Evolutionary conservation across 768 basidiomycete species (phyloP), one percentile per base, ranked within the genome.

Genomic region (Mycena albidolilacea): DNA sequence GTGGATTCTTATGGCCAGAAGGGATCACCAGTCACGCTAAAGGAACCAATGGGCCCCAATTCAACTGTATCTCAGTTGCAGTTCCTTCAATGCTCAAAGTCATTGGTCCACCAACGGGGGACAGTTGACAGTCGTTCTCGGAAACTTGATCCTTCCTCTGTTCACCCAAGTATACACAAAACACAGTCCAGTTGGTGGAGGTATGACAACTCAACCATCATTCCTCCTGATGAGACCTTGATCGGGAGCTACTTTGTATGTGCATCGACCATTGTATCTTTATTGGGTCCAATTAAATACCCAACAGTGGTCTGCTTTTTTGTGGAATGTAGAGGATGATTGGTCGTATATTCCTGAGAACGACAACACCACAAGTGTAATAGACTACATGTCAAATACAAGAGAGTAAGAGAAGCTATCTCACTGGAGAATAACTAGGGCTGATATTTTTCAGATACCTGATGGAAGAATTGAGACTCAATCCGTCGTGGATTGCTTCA

Each of bases 1-100:
- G 54, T 55, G 54, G 54, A 55, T 55, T 55, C 54, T 55, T 23
- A 55, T 30, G 54, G 54, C 54, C 54, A 55, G 54, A 55, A 35
- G 23, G 54, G 54, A 55, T 55, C 54, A 23, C 54, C 54, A 23
- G 23, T 55, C 54, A 55, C 54, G 30, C 54, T 55, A 8, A 55
- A 35, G 30, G 12, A 55, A 55, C 54, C 54, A 35, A 55, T 55
- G 54, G 54, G 54, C 21, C 54, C 54, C 54, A 55, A 55, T 55
- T 7, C 54, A 23, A 55, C 54, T 55, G 30, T 55, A 23, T 55
- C 54, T 35, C 54, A 55, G 54, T 35, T 55, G 54, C 54, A 55
- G 35, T 55, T 55, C 30, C 54, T 55, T 35, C 54, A 55, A 35
- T 55, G 54, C 35, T 55, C 54, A 55, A 55, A 55, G 54, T 55